A percentile compares a stretch with the other conserved stretches of the same genome.
These are phyloP conservation scores for Neopestalotiopsis clavispora DNA, from an alignment of 2,329 filamentous ascomycete genomes.

Conservation along the genomic window DNA sequence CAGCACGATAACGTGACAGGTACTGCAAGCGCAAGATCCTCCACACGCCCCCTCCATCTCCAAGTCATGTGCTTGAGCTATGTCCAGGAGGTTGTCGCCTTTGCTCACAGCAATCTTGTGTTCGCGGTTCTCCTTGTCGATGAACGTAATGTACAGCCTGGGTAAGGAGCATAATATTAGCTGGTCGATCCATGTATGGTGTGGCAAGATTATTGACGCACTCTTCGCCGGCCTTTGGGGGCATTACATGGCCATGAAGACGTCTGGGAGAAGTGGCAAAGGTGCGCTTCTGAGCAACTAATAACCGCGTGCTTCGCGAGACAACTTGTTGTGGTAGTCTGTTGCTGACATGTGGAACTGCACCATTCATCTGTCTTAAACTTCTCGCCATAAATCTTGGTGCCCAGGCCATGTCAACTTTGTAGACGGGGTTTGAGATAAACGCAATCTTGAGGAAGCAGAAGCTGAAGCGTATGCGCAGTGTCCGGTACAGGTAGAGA, in stretches of 20 bases:
- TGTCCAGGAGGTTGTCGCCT: slow-evolving; percentile 93
- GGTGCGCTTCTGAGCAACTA: slow-evolving; percentile 38
- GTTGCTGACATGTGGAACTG: neutral
- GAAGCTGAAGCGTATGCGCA: neutral
- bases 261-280: slow-evolving; percentile 70
- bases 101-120: slow-evolving; percentile 78
- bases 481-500: neutral
- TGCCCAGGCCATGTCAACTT: neutral
- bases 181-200: neutral
- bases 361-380: slow-evolving; percentile 16
- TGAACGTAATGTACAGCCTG: slow-evolving; percentile 87
- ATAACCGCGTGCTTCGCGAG: neutral
- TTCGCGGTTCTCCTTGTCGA: slow-evolving; percentile 70
- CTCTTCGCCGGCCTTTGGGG: slow-evolving; percentile 92
- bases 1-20: slow-evolving; percentile 86
- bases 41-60: slow-evolving; percentile 99
- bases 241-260: slow-evolving; percentile 79
- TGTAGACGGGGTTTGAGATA: neutral
- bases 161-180: neutral
- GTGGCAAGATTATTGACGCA: slow-evolving; percentile 49
- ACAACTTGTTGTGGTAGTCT: slow-evolving; percentile 1
- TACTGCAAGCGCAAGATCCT: slow-evolving; percentile 90
- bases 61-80: slow-evolving; percentile 91
- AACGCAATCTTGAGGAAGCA: neutral
- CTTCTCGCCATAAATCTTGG: slow-evolving; percentile 14